Conservation (phyloP, 805 yeast genomes). For the Wilhelminamyces savonicus region DNA sequence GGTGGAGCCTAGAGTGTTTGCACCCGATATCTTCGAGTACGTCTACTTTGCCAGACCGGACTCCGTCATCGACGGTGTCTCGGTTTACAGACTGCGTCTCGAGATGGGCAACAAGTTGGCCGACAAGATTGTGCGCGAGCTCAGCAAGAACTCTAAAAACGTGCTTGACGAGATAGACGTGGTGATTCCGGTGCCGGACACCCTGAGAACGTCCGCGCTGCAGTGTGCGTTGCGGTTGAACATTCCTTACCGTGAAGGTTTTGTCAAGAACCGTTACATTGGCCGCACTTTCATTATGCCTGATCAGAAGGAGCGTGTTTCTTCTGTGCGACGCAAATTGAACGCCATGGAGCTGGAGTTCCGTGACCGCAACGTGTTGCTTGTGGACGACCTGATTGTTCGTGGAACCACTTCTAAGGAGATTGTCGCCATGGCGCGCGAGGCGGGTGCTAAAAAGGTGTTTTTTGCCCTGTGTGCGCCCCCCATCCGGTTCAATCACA, state of each 20-base stretch:
- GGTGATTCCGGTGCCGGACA: constrained; percentile 96
- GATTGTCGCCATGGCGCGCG: constrained; percentile 96
- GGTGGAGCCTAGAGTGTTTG: constrained; percentile 66
- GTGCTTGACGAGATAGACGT: constrained; percentile 70
- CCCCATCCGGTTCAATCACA: constrained; percentile 92
- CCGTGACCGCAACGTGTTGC: constrained; percentile 71
- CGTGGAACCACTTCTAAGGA: constrained; percentile 97
- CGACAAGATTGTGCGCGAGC: constrained; percentile 46
- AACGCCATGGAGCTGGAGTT: constrained; percentile 96
- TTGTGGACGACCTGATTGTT: constrained; percentile 96
- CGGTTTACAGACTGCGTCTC: constrained; percentile 87
- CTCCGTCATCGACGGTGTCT: constrained; percentile 92
- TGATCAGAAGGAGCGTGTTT: constrained; percentile 87
- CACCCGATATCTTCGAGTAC: constrained; percentile 96
- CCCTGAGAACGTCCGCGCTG: constrained; percentile 92
- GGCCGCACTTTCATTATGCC: constrained; percentile 99
- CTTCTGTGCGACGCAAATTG: constrained; percentile 88
- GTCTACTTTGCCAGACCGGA: constrained; percentile 98
- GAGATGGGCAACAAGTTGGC: constrained; percentile 94
- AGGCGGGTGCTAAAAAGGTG: constrained; percentile 95
- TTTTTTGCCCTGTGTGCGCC: constrained; percentile 97
- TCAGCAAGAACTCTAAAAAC: constrained; percentile 24
- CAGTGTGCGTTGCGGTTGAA: constrained; percentile 81
- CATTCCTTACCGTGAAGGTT: constrained; percentile 91
- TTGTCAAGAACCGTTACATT: constrained; percentile 92